Conservation (phyloP, 441 rosid genomes). For the Pelargonium citronellum region DNA sequence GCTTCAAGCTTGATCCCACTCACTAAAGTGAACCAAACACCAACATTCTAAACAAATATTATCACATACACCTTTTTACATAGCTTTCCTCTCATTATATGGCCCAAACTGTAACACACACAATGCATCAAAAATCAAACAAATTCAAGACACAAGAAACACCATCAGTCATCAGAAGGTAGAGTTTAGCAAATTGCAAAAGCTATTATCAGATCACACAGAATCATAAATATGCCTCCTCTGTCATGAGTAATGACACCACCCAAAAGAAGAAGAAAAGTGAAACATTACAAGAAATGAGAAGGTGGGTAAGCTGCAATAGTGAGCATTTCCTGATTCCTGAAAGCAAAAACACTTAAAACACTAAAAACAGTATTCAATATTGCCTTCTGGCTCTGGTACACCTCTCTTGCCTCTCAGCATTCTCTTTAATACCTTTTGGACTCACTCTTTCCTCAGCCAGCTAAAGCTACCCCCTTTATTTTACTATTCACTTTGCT, state of each 20-base stretch:
- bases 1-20: slow-evolving; percentile 18
- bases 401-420: slow-evolving; percentile 25
- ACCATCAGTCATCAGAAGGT: slow-evolving; percentile 29
- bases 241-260: neutral
- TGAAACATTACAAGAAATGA: neutral
- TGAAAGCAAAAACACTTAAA: neutral
- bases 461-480: slow-evolving; percentile 28
- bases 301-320: too few species aligned
- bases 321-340: too few species aligned
- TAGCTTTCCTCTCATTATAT: slow-evolving; percentile 18
- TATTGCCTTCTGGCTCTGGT: neutral
- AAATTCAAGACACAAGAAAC: slow-evolving; percentile 49
- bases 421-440: slow-evolving; percentile 19
- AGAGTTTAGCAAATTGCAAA: neutral
- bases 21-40: slow-evolving; percentile 18
- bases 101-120: slow-evolving; percentile 36
- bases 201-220: neutral
- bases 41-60: slow-evolving; percentile 37
- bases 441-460: neutral
- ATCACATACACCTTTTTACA: slow-evolving; percentile 28
- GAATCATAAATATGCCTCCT: neutral
- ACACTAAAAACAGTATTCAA: neutral
- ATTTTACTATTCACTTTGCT: slow-evolving; percentile 27
- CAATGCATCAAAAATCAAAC: slow-evolving; percentile 40
- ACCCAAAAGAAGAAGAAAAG: neutral